A percentile compares a stretch with the other conserved stretches of the same genome.
Conservation (phyloP, 768 basidiomycete species). For the Mycena venus region DNA sequence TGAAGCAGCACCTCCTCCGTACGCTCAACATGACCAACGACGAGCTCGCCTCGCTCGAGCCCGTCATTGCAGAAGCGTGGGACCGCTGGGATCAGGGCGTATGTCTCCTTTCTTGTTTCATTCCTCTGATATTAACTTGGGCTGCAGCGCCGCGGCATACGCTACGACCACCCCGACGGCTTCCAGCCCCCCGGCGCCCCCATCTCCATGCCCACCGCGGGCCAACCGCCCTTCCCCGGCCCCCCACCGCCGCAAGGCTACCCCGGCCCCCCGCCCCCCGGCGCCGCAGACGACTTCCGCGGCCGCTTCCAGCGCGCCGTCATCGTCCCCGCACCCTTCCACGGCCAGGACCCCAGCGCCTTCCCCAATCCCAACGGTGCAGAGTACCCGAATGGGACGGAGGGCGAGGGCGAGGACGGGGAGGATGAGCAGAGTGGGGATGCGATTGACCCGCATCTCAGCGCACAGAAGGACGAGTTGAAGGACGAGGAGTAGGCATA, state of each 20-base stretch:
- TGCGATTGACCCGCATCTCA: no score
- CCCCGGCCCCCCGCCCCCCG: background rate
- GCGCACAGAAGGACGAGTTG: no score
- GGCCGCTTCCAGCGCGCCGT: constrained; percentile 31
- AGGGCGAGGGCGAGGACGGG: no score
- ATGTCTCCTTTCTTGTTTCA: constrained; percentile 38
- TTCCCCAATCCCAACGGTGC: background rate
- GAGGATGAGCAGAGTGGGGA: no score
- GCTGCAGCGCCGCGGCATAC: constrained; percentile 25
- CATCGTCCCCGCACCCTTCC: constrained; percentile 30
- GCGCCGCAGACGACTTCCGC: constrained; percentile 30
- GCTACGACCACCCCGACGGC: constrained; percentile 30
- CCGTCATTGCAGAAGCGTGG: constrained; percentile 86
- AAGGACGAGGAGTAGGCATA: no score
- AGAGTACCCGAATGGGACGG: background rate
- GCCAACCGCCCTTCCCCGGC: background rate
- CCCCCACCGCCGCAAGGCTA: background rate
- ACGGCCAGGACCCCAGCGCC: background rate
- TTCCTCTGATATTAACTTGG: background rate
- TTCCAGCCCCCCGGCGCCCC: constrained; percentile 21
- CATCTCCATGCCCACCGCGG: constrained; percentile 8
- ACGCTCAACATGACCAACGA: constrained; percentile 83
- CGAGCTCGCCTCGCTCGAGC: constrained; percentile 83
- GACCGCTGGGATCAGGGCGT: constrained; percentile 91
- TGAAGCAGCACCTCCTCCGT: constrained; percentile 83